Percentiles rank a stretch among this genome's conserved stretches.
Conservation (phyloP, 768 basidiomycete species). For the Calvatia gigantea region DNA sequence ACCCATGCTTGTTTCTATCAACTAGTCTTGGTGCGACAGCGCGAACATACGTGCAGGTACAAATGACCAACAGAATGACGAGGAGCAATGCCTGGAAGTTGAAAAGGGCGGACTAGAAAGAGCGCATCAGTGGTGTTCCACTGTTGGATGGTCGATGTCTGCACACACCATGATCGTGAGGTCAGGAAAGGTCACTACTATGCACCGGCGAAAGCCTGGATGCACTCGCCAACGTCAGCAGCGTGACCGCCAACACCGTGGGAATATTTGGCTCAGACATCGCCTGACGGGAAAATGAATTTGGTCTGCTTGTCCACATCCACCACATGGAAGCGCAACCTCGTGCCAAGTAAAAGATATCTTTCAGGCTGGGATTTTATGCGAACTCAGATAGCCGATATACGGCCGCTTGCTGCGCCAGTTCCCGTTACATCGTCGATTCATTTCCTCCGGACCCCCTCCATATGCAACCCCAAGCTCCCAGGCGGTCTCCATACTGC, state of each 20-base stretch:
- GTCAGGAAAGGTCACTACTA: neutral
- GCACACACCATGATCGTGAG: constrained; percentile 7
- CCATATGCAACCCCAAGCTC: no score
- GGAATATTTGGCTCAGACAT: neutral
- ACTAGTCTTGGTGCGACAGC: constrained; percentile 86
- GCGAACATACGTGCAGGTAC: constrained; percentile 95
- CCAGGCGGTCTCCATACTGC: no score
- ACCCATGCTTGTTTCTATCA: constrained; percentile 96
- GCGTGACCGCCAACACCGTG: constrained; percentile 8
- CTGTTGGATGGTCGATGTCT: no score
- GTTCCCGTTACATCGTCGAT: no score
- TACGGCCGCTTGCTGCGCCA: no score
- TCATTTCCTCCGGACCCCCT: no score
- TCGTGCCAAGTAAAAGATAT: no score
- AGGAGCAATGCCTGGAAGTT: constrained; percentile 95
- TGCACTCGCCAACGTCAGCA: constrained; percentile 1
- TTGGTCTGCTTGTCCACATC: no score
- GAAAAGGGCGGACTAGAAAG: constrained; percentile 84
- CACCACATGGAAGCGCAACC: no score
- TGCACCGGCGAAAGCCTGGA: neutral
- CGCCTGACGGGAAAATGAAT: no score
- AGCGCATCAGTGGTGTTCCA: neutral
- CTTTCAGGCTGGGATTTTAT: no score
- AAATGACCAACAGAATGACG: constrained; percentile 90
- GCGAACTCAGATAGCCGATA: no score